Evolutionary conservation across 805 yeast genomes (phyloP).

Genomic region (Isabelozyma heimii): DNA sequence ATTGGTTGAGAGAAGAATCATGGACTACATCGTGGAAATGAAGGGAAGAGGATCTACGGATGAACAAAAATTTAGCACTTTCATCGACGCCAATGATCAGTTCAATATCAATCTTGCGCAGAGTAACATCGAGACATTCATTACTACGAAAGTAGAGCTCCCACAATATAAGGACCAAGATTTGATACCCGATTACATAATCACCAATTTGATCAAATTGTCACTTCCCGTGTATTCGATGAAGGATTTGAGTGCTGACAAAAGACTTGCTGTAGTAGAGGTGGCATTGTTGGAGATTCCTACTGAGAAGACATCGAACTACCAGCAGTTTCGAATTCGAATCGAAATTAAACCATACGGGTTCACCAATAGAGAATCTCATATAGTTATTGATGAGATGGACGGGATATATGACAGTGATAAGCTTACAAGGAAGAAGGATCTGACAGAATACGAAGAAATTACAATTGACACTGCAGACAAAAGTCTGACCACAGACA

Average conservation of each 20-base stretch:
- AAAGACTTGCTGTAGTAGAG: slow-evolving; percentile 31
- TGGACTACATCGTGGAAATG: slow-evolving; percentile 21
- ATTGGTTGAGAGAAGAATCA: slow-evolving; percentile 20
- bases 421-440: slow-evolving; percentile 1
- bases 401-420: slow-evolving; percentile 8
- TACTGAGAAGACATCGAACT: not conserved
- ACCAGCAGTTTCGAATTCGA: slow-evolving; percentile 13
- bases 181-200: slow-evolving; percentile 5
- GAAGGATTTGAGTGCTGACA: slow-evolving; percentile 13
- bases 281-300: slow-evolving; percentile 26
- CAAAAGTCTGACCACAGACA: too few species aligned
- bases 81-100: slow-evolving; percentile 33
- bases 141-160: slow-evolving; percentile 11
- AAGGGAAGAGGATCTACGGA: slow-evolving; percentile 3
- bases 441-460: slow-evolving; percentile 5
- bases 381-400: too few species aligned
- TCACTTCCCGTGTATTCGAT: slow-evolving; percentile 29
- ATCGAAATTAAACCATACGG: slow-evolving; percentile 15
- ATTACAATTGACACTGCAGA: slow-evolving; percentile 8
- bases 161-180: slow-evolving; percentile 5
- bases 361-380: slow-evolving; percentile 1
- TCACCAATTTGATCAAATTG: slow-evolving; percentile 27
- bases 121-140: slow-evolving; percentile 23
- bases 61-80: slow-evolving; percentile 4
- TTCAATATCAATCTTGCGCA: slow-evolving; percentile 20